phyloP scores from a whole-genome alignment of 208 protist species.

The Leishmania lainsoni region DNA sequence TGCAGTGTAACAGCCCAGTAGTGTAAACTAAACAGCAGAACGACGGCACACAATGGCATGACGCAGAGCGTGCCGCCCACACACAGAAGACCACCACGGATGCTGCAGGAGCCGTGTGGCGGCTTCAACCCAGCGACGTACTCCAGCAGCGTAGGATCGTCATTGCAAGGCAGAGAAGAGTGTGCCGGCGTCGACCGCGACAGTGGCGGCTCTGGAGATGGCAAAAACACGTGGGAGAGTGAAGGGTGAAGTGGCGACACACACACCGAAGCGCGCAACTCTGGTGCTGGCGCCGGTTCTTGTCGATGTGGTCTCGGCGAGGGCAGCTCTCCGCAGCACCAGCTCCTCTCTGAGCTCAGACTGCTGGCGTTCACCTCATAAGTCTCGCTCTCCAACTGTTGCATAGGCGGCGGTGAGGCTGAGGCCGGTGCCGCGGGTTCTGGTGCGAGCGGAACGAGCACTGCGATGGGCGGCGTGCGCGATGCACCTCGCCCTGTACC shows the following conservation, averaged over 20 bases:
- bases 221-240: neutral
- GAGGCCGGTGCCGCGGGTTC: neutral
- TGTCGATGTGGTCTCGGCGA: neutral
- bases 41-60: conserved; percentile 24
- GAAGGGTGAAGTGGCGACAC: conserved; percentile 4
- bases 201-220: neutral
- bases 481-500: neutral
- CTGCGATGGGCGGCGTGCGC: conserved; percentile 4
- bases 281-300: neutral
- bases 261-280: neutral
- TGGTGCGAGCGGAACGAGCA: neutral
- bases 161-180: neutral
- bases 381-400: neutral
- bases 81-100: conserved; percentile 5
- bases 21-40: conserved; percentile 46
- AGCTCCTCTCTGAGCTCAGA: neutral
- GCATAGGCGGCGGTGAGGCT: neutral
- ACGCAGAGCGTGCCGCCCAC: conserved; percentile 12
- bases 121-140: conserved; percentile 17
- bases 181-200: neutral
- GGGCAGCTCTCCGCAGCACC: neutral
- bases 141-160: conserved; percentile 1
- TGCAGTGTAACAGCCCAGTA: conserved; percentile 40
- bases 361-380: neutral
- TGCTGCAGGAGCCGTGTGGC: neutral